Percentiles rank a stretch among this genome's conserved stretches.
Conservation (phyloP, 768 basidiomycete species). For the Serendipita sp. region DNA sequence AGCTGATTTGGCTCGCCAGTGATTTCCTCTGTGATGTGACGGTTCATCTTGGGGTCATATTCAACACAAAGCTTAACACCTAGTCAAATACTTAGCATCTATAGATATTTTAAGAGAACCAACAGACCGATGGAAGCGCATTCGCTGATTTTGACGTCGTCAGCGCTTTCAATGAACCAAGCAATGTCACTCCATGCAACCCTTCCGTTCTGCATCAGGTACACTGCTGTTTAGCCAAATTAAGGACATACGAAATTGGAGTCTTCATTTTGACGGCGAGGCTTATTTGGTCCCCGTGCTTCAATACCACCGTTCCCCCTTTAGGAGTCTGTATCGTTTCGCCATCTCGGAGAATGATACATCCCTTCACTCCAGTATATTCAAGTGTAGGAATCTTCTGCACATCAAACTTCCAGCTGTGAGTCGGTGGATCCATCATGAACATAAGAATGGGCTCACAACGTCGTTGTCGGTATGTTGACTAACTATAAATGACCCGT, state of each 20-base stretch:
- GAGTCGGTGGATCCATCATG: not conserved
- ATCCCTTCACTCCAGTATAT: not conserved
- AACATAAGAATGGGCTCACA: not conserved
- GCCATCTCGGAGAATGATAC: not conserved
- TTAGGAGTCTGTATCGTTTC: not conserved
- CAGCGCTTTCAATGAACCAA: not conserved
- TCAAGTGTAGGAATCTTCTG: not conserved
- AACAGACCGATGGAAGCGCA: not conserved
- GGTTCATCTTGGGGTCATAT: not conserved
- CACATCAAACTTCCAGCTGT: not conserved
- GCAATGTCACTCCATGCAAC: not conserved
- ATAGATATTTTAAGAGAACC: not conserved
- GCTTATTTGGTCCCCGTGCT: not conserved
- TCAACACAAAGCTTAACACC: not conserved
- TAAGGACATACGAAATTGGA: too few species aligned
- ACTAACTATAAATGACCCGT: not conserved
- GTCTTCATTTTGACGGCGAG: too few species aligned
- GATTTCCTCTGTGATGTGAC: not conserved
- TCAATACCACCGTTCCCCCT: not conserved
- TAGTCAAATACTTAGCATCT: not conserved
- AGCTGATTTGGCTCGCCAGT: slow-evolving; percentile 1
- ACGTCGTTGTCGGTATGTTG: not conserved
- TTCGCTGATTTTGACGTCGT: not conserved
- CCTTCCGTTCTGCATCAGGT: not conserved
- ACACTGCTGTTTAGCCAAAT: too few species aligned